phyloP scores from a whole-genome alignment of 2,329 filamentous ascomycete genomes.

The Clonostachys rosea region DNA sequence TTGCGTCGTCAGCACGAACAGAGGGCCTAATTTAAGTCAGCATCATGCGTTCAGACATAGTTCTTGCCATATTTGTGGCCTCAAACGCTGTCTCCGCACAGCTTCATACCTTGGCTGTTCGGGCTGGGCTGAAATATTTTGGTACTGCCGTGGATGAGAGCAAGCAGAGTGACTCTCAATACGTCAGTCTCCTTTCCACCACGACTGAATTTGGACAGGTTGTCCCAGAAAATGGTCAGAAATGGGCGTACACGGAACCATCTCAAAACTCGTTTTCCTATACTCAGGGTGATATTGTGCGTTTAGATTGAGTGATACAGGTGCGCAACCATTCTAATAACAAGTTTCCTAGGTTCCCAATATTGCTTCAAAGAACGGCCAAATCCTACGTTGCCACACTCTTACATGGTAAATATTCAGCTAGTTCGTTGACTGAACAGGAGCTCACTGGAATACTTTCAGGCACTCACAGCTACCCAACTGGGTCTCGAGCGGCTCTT shows the following conservation, averaged over 20 bases:
- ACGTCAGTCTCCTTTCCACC: constrained; percentile 51
- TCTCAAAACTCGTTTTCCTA: constrained; percentile 52
- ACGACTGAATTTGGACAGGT: constrained; percentile 58
- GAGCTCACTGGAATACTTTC: too few species aligned
- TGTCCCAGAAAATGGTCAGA: constrained; percentile 59
- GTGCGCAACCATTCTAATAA: too few species aligned
- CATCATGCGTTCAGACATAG: neutral
- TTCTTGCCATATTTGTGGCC: neutral
- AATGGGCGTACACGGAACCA: constrained; percentile 61
- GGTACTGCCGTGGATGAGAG: constrained; percentile 60
- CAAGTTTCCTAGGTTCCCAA: constrained; percentile 15
- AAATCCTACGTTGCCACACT: constrained; percentile 59
- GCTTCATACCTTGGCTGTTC: constrained; percentile 48
- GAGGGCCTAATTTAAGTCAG: too few species aligned
- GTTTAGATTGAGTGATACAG: too few species aligned
- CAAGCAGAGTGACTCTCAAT: constrained; percentile 49
- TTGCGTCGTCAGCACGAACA: too few species aligned
- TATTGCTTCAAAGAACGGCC: constrained; percentile 39
- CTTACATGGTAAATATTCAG: constrained; percentile 32
- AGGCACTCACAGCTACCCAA: neutral
- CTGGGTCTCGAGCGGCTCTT: neutral
- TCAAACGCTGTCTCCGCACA: constrained; percentile 11
- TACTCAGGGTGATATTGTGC: constrained; percentile 47
- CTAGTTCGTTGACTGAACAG: too few species aligned
- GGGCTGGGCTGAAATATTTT: constrained; percentile 56